Evolutionary conservation across 805 yeast genomes (phyloP).

Genomic region (Ascoidea asiatica): DNA sequence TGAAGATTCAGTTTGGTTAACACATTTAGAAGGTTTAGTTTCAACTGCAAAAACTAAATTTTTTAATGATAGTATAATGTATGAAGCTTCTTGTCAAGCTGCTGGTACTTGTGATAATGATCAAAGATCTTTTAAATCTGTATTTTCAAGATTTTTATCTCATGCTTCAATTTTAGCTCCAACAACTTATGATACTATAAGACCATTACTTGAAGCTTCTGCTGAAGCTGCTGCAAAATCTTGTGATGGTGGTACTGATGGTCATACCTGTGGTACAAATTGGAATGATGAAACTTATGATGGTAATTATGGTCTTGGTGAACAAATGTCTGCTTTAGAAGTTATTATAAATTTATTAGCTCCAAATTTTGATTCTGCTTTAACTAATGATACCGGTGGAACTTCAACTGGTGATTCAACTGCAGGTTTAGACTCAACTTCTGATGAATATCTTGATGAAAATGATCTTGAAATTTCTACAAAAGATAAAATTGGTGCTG

Average conservation of each 20-base stretch:
- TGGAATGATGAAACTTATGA: constrained; percentile 68
- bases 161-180: constrained; percentile 62
- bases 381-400: constrained; percentile 31
- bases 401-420: constrained; percentile 39
- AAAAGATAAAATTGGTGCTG: constrained; percentile 82
- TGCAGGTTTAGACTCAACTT: constrained; percentile 23
- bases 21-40: constrained; percentile 33
- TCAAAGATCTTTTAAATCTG: constrained; percentile 83
- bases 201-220: constrained; percentile 25
- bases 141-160: constrained; percentile 60
- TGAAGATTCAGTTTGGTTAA: constrained; percentile 46
- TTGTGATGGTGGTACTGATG: constrained; percentile 79
- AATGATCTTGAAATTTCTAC: constrained; percentile 35
- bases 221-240: constrained; percentile 68
- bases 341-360: constrained; percentile 16
- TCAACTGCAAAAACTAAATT: constrained; percentile 31
- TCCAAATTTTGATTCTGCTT: too few relatives aligned
- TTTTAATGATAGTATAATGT: constrained; percentile 42
- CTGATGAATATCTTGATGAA: constrained; percentile 12
- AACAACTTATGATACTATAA: constrained; percentile 19
- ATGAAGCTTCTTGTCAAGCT: constrained; percentile 74
- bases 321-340: constrained; percentile 78
- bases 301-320: constrained; percentile 70
- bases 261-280: constrained; percentile 76
- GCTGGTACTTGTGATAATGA: constrained; percentile 58